A percentile compares a stretch with the other conserved stretches of the same genome.
Evolutionary conservation across 1,284 basidiomycete species (phyloP).

Genomic region (Tylopilus sp.): DNA sequence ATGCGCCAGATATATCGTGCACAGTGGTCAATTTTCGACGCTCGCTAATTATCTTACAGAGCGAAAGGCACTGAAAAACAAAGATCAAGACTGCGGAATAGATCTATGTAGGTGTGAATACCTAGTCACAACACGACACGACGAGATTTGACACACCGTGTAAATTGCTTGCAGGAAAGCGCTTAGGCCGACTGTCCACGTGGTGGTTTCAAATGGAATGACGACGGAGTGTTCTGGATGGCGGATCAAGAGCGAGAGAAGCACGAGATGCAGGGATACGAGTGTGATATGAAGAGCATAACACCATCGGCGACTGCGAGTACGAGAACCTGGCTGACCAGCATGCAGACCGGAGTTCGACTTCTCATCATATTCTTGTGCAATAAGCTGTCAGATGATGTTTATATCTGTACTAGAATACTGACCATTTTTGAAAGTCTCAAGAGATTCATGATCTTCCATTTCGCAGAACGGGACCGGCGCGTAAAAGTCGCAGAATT

Average conservation of each 20-base stretch:
- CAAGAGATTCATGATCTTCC: too few species aligned
- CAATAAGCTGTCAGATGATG: too few species aligned
- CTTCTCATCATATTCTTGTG: not conserved
- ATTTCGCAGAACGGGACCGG: too few species aligned
- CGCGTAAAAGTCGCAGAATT: not conserved
- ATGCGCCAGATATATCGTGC: conserved; percentile 20
- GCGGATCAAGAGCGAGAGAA: not conserved
- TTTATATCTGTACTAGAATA: too few species aligned
- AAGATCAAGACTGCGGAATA: conserved; percentile 22
- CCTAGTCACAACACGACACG: too few species aligned
- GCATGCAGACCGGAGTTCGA: not conserved
- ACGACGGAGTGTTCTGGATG: conserved; percentile 15
- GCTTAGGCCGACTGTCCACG: conserved; percentile 4
- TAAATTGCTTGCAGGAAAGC: conserved; percentile 16
- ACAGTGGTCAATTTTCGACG: conserved; percentile 14
- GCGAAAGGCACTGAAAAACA: conserved; percentile 16
- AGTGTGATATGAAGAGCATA: conserved; percentile 6
- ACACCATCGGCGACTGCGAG: not conserved
- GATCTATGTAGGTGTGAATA: conserved; percentile 5
- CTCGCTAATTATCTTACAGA: not conserved
- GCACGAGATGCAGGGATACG: conserved; percentile 7
- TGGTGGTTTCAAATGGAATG: conserved; percentile 4
- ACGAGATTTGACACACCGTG: not conserved
- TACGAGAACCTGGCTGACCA: too few species aligned
- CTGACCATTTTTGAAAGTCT: too few species aligned